Percentiles rank a stretch among this genome's conserved stretches.
Conservation (phyloP, 2,329 filamentous ascomycete species). For the Aspergillus carbonarius region DNA sequence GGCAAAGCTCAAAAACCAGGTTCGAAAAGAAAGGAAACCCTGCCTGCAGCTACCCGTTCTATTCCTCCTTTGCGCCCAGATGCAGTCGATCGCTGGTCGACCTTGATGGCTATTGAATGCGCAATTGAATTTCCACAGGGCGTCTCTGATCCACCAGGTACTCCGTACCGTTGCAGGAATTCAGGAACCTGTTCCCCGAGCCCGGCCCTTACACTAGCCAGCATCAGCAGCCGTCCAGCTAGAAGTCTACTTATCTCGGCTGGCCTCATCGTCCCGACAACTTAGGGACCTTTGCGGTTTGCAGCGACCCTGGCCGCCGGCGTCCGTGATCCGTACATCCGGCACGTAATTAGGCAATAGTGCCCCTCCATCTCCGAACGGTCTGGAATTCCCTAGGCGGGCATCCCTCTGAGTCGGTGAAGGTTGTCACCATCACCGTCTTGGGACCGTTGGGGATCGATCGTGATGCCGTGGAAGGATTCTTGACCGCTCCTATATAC, state of each 20-base stretch:
- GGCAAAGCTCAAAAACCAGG: neutral
- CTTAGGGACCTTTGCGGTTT: neutral
- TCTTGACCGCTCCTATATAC: constrained; percentile 13
- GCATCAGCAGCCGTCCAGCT: constrained; percentile 20
- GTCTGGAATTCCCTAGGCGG: neutral
- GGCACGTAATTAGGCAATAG: neutral
- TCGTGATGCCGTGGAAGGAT: neutral
- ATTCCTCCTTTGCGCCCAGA: constrained; percentile 4
- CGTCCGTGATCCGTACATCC: neutral
- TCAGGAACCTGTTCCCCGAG: constrained; percentile 35
- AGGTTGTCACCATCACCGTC: neutral
- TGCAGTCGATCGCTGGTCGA: constrained; percentile 7
- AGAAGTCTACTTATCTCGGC: constrained; percentile 17
- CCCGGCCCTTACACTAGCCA: constrained; percentile 31
- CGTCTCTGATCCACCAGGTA: constrained; percentile 10
- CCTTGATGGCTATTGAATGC: neutral
- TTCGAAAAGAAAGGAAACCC: neutral
- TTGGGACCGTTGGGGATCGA: neutral
- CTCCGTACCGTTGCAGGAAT: constrained; percentile 32
- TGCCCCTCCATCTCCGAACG: constrained; percentile 1
- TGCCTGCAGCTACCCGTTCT: constrained; percentile 18
- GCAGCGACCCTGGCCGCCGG: neutral
- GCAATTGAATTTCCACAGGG: neutral
- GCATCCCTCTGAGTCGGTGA: neutral
- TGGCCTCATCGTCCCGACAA: constrained; percentile 13